Conservation (phyloP, 2,329 filamentous ascomycete genomes). For the Diaporthe longicolla region DNA sequence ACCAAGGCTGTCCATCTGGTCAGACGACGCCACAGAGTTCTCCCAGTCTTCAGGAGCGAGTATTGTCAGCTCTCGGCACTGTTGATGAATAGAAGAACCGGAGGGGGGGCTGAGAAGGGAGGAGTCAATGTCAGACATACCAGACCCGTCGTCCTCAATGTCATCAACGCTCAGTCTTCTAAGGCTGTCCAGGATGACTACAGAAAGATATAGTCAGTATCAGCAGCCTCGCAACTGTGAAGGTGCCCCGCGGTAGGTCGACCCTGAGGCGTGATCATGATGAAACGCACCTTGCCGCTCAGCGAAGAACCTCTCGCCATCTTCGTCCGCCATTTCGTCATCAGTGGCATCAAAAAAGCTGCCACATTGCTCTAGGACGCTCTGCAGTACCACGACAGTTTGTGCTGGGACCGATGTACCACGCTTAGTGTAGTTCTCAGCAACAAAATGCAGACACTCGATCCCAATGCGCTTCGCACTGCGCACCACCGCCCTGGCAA, state of each 20-base stretch:
- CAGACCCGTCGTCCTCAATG: constrained; percentile 71
- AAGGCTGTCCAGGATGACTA: constrained; percentile 64
- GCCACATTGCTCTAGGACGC: constrained; percentile 59
- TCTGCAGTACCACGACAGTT: constrained; percentile 58
- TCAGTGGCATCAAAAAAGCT: constrained; percentile 55
- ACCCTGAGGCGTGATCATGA: too few relatives aligned
- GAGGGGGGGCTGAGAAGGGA: constrained; percentile 39
- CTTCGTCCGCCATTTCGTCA: constrained; percentile 51
- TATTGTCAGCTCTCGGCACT: constrained; percentile 39
- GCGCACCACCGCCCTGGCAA: constrained; percentile 51
- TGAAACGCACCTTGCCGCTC: constrained; percentile 55
- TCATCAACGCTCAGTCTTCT: constrained; percentile 69
- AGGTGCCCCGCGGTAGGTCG: not conserved
- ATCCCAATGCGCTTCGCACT: constrained; percentile 59
- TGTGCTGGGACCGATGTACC: constrained; percentile 58
- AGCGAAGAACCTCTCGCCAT: constrained; percentile 51
- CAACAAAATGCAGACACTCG: constrained; percentile 61
- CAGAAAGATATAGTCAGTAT: not conserved
- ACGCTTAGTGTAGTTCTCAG: constrained; percentile 61
- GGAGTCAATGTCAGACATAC: constrained; percentile 63
- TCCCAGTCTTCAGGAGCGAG: constrained; percentile 65
- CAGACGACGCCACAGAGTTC: constrained; percentile 67
- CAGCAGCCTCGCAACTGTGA: not conserved
- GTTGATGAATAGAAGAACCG: not conserved
- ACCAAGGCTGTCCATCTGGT: constrained; percentile 65